Percentiles rank a stretch among this genome's conserved stretches.
Evolutionary conservation across 768 basidiomycete genomes (phyloP).

Genomic region (Lyophyllum atratum): DNA sequence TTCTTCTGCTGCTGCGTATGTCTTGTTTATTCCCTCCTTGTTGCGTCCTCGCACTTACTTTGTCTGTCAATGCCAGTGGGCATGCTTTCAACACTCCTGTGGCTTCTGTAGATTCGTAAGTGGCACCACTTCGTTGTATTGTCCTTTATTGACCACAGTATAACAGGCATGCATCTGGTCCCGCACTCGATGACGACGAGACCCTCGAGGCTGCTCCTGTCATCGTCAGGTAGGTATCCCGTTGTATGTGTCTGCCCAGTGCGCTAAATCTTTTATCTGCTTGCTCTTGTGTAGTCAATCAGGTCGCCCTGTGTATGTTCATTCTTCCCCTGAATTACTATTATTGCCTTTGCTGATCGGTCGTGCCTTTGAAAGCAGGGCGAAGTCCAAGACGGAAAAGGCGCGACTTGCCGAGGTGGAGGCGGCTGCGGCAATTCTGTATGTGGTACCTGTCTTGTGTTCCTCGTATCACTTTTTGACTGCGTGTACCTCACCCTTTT

Average conservation of each 20-base stretch:
- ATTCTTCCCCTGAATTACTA: neutral
- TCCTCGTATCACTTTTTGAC: neutral
- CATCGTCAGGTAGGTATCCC: neutral
- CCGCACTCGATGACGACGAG: neutral
- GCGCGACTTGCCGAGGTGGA: neutral
- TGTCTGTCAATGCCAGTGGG: no score
- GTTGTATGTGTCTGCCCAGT: neutral
- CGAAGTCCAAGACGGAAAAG: neutral
- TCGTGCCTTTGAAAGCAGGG: neutral
- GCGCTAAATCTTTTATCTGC: neutral
- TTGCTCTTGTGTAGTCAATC: neutral
- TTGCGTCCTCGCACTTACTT: no score
- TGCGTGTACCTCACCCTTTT: neutral
- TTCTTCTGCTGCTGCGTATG: no score
- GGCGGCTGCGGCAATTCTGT: neutral
- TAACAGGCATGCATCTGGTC: neutral
- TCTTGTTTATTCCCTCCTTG: no score
- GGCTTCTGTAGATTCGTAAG: no score
- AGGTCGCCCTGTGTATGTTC: neutral
- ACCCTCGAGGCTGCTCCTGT: neutral
- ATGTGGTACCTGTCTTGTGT: neutral
- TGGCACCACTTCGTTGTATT: no score
- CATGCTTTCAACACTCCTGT: no score
- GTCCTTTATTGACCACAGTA: neutral
- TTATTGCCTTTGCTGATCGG: neutral